Evolutionary conservation across 2,329 filamentous ascomycete species (phyloP).

Genomic region (Didymellaceae sp.): DNA sequence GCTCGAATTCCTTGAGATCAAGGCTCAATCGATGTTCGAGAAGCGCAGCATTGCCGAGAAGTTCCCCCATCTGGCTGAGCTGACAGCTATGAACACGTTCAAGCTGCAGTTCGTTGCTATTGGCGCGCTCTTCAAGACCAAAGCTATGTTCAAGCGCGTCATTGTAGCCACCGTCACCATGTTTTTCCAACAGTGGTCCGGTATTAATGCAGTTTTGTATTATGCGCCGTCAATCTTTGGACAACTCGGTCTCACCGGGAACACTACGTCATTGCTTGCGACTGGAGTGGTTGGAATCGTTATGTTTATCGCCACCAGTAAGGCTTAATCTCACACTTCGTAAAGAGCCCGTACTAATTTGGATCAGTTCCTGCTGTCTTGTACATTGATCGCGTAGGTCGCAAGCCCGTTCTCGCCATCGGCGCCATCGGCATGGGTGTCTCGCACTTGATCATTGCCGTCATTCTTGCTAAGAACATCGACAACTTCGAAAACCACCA

Average conservation of each 20-base stretch:
- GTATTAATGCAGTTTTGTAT: slow-evolving; percentile 46
- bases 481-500: slow-evolving; percentile 62
- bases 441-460: slow-evolving; percentile 74
- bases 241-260: slow-evolving; percentile 54
- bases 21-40: slow-evolving; percentile 78
- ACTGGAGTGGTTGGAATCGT: slow-evolving; percentile 75
- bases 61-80: slow-evolving; percentile 69
- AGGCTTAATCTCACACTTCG: not conserved
- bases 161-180: slow-evolving; percentile 63
- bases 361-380: slow-evolving; percentile 65
- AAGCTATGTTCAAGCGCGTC: slow-evolving; percentile 71
- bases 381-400: slow-evolving; percentile 68
- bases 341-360: not conserved
- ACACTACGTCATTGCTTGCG: slow-evolving; percentile 65
- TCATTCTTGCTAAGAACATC: slow-evolving; percentile 70
- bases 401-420: slow-evolving; percentile 67
- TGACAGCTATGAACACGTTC: slow-evolving; percentile 64
- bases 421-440: slow-evolving; percentile 74
- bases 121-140: slow-evolving; percentile 67
- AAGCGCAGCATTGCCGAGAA: slow-evolving; percentile 69
- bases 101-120: slow-evolving; percentile 70
- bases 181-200: slow-evolving; percentile 60
- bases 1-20: slow-evolving; percentile 83
- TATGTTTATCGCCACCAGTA: slow-evolving; percentile 67
- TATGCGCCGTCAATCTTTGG: slow-evolving; percentile 60